Base-by-base conservation (phyloP, 2,329 filamentous ascomycete genomes). In the Colletotrichum karsti region DNA sequence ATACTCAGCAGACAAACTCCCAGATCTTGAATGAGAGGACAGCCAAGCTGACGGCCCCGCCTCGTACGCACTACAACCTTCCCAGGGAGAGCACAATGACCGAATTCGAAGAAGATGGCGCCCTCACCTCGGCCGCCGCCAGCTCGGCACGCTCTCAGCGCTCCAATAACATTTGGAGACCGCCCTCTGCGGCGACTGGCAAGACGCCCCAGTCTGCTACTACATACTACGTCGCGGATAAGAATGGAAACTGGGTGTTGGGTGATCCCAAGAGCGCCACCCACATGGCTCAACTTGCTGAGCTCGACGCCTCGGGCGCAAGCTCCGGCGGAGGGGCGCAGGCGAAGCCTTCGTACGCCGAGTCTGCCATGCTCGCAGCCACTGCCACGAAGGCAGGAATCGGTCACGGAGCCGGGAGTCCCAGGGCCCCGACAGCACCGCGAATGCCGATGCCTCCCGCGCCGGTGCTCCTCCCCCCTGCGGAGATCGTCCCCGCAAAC, bases 231-330 rank as follows among this genome's bases (percentile, higher is more conserved):
- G 80, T 87, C 51, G 82, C 85, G 35, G 85, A 88, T 72, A 83
- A 80, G 73, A 79, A 80, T 70, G 84, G 85, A 1, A 88, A 88
- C 72, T 88, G 86, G 86, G 80, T 86, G 15, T 77, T 87, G 7
- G 80, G 80, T 37, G 82, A 82, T 66, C 70, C 78, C 5, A 76
- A 76, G 46, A 75, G 75, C 37, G 70, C 60, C 4, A 51, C 37
- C 8, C 67, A 65, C 18, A 71, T 73, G 18, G 71, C 72, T 37
- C 69, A 73, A 54, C 65, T 75, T 48, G 75, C 73, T 20, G 75
- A 76, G 69, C 71, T 75, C 39, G 72, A 73, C 10, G 71, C 60
- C 1, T 69, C 73, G 51, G 51, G 68, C 60, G 12, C 35, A 58
- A 28, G 65, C 63, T 24, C 71, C 67, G 66, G 60, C 12, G 64